Evolutionary conservation across 208 protist species (phyloP), one percentile per base, ranked within the genome.

Genomic region (Tetramitus jugosus): DNA sequence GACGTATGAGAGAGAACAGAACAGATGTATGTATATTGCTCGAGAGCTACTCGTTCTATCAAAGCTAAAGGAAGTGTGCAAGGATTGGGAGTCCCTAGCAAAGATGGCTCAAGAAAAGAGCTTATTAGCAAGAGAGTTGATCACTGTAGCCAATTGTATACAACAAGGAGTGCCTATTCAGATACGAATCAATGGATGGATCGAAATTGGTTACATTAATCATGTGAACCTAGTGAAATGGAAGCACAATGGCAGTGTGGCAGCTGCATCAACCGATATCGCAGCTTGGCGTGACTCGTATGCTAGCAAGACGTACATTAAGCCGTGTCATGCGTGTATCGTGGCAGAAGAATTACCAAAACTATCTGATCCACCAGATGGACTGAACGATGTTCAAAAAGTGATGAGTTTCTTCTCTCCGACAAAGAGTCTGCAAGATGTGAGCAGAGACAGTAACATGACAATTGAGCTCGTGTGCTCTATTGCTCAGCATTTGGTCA

Each of bases 141-240:
- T 49, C 2, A 45, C 10, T n/a, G 4, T 71, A 17, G 39, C 33
- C 2, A 40, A 71, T 13, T 13, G 26, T 0, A 46, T 71, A 33
- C 0, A 14, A 71, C 23, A 10, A 33, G 64, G 7, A 35, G 8
- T 3, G 3, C 64, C 64, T 49, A 8, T 71, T 35, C 64, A 71
- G 49, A 31, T 71, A n/a, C 3, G 64, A 71, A 31, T 71, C 1
- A 71, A 71, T 33, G 29, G n/a, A 33, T 71, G 64, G 64, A 71
- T 71, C 13, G 64, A 71, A 46, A 35, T 71, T 43, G 64, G 39
- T 42, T 69, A 31, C 33, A n/a, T n/a, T n/a, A n/a, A n/a, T n/a
- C n/a, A n/a, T n/a, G n/a, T n/a, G n/a, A 69, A 40, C 37, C 37
- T 42, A n/a, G 35, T 37, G 43, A 69, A 69, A 69, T 26, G 39